phyloP scores from a whole-genome alignment of 352 stramenopile genomes.

The Phytopythium litorale region DNA sequence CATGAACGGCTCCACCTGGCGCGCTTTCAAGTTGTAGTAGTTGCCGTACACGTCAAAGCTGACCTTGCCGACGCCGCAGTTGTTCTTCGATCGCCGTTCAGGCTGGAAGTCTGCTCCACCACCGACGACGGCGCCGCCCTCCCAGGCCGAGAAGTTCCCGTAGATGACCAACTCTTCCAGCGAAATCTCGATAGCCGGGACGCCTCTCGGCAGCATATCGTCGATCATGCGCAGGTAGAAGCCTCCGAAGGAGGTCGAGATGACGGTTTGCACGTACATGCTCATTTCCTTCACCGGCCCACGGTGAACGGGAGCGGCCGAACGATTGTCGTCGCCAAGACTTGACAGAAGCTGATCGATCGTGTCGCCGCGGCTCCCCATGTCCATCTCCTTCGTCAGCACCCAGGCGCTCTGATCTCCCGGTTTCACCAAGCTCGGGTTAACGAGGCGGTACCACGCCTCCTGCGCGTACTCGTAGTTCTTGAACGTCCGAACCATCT shows the following conservation, averaged over 20 bases:
- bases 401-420: constrained; percentile 69
- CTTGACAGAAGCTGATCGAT: constrained; percentile 78
- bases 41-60: constrained; percentile 85
- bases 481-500: constrained; percentile 83
- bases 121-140: constrained; percentile 22
- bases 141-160: constrained; percentile 67
- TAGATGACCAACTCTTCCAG: constrained; percentile 77
- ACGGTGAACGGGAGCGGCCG: neutral
- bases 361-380: constrained; percentile 64
- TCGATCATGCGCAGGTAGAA: constrained; percentile 87
- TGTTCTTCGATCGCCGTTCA: constrained; percentile 50
- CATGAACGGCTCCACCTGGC: constrained; percentile 80
- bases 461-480: constrained; percentile 88
- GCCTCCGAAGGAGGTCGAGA: constrained; percentile 80
- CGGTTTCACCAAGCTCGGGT: constrained; percentile 64
- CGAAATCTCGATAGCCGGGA: constrained; percentile 76
- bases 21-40: constrained; percentile 81
- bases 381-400: constrained; percentile 77
- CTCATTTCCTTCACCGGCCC: constrained; percentile 19
- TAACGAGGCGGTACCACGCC: constrained; percentile 78
- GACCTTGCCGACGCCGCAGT: constrained; percentile 68
- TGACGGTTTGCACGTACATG: constrained; percentile 74
- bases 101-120: constrained; percentile 9
- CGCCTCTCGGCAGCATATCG: constrained; percentile 65
- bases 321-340: constrained; percentile 38